These are phyloP conservation scores for Sporothrix luriei DNA, from an alignment of 2,329 filamentous ascomycete genomes.

Conservation along the genomic window DNA sequence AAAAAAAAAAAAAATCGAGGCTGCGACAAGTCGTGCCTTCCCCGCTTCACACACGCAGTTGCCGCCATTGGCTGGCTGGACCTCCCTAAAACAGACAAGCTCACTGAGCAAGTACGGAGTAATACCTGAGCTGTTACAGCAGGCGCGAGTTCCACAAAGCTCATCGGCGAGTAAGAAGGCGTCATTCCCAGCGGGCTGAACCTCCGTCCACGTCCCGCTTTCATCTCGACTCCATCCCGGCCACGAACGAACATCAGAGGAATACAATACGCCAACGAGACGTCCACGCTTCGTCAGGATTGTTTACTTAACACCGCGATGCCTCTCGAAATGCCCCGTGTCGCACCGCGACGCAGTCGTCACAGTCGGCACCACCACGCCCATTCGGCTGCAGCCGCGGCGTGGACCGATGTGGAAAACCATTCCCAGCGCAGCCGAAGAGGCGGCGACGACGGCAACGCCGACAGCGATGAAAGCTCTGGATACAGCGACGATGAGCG, in stretches of 20 bases:
- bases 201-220: background rate
- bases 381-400: background rate
- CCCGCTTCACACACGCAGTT: slow-evolving; percentile 11
- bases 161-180: slow-evolving; percentile 29
- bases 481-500: slow-evolving; percentile 1
- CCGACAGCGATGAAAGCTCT: slow-evolving; percentile 9
- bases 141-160: slow-evolving; percentile 1
- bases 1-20: background rate
- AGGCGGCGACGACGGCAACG: background rate
- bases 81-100: slow-evolving; percentile 6
- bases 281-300: background rate
- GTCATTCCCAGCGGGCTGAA: slow-evolving; percentile 10
- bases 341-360: slow-evolving; percentile 19
- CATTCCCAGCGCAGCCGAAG: background rate
- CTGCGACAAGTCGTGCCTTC: slow-evolving; percentile 3
- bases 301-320: background rate
- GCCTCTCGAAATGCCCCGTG: slow-evolving; percentile 30
- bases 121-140: background rate
- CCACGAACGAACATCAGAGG: background rate
- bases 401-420: slow-evolving; percentile 26
- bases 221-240: slow-evolving; percentile 12
- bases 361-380: slow-evolving; percentile 5
- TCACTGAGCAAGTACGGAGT: too few relatives aligned
- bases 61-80: slow-evolving; percentile 22
- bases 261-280: background rate